phyloP scores from a whole-genome alignment of 495 filamentous ascomycete species.

The Oleoguttula mirabilis region DNA sequence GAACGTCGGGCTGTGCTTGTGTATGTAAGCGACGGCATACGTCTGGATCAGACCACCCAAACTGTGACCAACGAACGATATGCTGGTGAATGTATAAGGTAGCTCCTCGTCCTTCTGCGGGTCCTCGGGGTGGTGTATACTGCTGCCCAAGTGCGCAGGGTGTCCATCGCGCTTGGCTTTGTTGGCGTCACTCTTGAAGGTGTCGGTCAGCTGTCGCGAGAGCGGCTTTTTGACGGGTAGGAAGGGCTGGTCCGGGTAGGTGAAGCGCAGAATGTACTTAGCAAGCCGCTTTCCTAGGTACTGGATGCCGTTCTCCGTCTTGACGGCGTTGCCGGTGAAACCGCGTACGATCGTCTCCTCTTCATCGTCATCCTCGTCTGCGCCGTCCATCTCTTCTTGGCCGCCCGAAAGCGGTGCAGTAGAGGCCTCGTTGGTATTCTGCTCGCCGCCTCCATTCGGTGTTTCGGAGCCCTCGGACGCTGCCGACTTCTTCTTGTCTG shows the following conservation, averaged over 20 bases:
- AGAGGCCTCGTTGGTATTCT: constrained; percentile 14
- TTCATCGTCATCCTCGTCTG: constrained; percentile 50
- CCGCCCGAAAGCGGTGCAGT: constrained; percentile 31
- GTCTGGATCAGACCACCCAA: constrained; percentile 85
- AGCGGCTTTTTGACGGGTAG: constrained; percentile 51
- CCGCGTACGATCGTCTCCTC: constrained; percentile 91
- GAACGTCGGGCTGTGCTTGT: constrained; percentile 87
- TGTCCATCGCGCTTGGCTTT: constrained; percentile 16
- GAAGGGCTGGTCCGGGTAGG: constrained; percentile 83
- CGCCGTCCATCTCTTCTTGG: constrained; percentile 29
- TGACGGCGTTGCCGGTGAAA: constrained; percentile 76
- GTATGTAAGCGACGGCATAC: constrained; percentile 94
- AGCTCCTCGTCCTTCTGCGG: constrained; percentile 37
- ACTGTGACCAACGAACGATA: constrained; percentile 91
- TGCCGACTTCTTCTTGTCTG: constrained; percentile 6
- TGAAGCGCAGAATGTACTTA: constrained; percentile 78
- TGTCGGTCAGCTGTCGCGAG: constrained; percentile 23
- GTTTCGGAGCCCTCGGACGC: constrained; percentile 17
- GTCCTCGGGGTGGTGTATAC: constrained; percentile 28
- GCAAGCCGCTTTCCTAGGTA: constrained; percentile 91
- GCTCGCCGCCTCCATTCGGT: not conserved
- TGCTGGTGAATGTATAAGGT: constrained; percentile 79
- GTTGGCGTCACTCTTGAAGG: constrained; percentile 25
- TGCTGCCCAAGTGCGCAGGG: constrained; percentile 41
- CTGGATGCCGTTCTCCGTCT: constrained; percentile 89